Percentiles rank a stretch among this genome's conserved stretches.
phyloP scores from a whole-genome alignment of 345 rosid genomes.

The Eucalyptus grandis region DNA sequence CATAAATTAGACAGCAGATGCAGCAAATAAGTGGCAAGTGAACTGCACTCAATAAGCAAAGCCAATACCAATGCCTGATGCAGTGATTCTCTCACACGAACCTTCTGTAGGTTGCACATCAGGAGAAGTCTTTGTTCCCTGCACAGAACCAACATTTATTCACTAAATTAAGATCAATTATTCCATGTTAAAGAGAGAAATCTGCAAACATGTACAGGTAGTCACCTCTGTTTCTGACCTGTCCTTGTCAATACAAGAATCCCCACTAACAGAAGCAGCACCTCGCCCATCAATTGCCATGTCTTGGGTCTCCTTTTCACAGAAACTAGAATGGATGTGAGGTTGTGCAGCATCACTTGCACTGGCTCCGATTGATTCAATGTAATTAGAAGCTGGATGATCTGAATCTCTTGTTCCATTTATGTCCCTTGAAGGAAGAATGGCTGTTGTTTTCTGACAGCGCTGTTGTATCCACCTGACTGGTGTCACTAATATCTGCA shows the following conservation, averaged over 20 bases:
- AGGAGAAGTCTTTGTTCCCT: conserved; percentile 21
- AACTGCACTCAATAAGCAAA: background rate
- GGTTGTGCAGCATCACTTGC: background rate
- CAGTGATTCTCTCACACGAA: conserved; percentile 9
- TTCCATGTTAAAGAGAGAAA: background rate
- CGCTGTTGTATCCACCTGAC: background rate
- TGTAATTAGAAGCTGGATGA: background rate
- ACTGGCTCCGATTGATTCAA: background rate
- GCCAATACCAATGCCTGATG: conserved; percentile 12
- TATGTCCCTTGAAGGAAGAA: background rate
- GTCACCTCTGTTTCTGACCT: conserved; percentile 19
- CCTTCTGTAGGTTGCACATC: conserved; percentile 25
- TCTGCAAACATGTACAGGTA: background rate
- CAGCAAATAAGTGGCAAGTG: background rate
- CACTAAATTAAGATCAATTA: background rate
- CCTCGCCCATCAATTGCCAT: background rate
- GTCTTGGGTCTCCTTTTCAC: background rate
- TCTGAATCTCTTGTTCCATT: background rate
- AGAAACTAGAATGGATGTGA: background rate
- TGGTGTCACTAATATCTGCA: background rate
- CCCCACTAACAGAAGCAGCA: background rate
- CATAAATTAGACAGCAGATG: background rate
- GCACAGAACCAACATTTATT: background rate
- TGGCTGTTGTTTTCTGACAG: background rate
- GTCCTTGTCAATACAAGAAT: background rate